Base-by-base conservation (phyloP, 2,329 filamentous ascomycete genomes). In the Ampelomyces quisqualis region DNA sequence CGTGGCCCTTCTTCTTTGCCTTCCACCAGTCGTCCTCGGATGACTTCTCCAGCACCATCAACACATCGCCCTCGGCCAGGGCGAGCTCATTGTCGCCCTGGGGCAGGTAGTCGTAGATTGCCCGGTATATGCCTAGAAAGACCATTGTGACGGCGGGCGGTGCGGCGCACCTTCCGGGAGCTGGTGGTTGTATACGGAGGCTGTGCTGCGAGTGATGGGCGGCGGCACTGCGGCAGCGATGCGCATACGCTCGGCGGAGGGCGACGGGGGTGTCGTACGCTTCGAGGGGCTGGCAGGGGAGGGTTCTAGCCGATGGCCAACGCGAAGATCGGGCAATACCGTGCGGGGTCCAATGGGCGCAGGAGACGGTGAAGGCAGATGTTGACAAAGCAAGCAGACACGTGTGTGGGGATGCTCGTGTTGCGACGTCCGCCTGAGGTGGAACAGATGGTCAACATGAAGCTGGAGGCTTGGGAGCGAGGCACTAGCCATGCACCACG, bases 31-130 rank as follows among this genome's bases (percentile, higher is more conserved):
- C 82, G 67, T 86, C 85, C 11, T 76, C 73, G 33, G 68, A 62
- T 53, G 82, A 86, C 73, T 94, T 94, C 60, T 95, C 88, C 42
- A 95, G 73, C 43, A 96, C 78, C 70, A 90, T 96, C 45, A 97
- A 81, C 49, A 96, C 68, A 70, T 96, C 91, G 44, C 90, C 90
- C 63, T 96, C 90, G 40, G 73, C 75, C 59, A 97, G 86, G 51
- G 84, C 79, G 47, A 97, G 78, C 78, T 97, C 91, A 53, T 86
- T 86, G 60, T 88, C 85, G 57, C 82, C 84, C 70, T 94, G 89
- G 49, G 91, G 89, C 65, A 79, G 77, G 75, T 97, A 97, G 74
- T 95, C 90, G 77, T 95, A 97, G 62, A 95, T 65, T 62, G 90
- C 91, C 67, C 82, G 86, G 75, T 88, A 95, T 55, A 97, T 83